Percentiles rank a stretch among this genome's conserved stretches.
phyloP scores from a whole-genome alignment of 768 basidiomycete genomes.

The Cystobasidium onofrii region DNA sequence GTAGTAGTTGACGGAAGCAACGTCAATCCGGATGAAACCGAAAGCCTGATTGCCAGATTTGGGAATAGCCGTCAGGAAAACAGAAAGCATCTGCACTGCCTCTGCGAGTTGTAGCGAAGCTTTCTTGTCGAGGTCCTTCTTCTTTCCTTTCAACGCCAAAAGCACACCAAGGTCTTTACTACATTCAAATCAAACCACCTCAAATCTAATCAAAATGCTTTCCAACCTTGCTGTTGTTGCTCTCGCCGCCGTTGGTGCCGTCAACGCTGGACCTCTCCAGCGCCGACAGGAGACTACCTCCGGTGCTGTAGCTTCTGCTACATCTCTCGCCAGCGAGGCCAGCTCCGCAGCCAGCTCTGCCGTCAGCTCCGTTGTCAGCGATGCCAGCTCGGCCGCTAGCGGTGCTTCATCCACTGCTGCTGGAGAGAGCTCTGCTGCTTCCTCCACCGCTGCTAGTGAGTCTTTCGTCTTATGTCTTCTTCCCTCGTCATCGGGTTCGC shows the following conservation, averaged over 20 bases:
- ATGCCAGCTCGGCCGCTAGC: not conserved
- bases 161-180: not conserved
- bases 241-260: constrained; percentile 11
- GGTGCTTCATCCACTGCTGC: not conserved
- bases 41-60: not conserved
- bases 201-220: constrained; percentile 1
- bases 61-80: not conserved
- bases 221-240: not conserved
- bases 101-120: not conserved
- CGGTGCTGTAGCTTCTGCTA: not conserved
- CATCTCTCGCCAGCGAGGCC: not conserved
- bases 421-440: not conserved
- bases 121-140: not conserved
- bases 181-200: not conserved
- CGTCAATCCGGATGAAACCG: not conserved
- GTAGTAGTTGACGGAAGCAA: not conserved
- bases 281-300: constrained; percentile 4
- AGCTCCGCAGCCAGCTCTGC: not conserved
- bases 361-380: not conserved
- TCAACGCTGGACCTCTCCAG: constrained; percentile 4
- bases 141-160: not conserved
- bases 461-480: not conserved
- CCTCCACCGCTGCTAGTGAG: not conserved
- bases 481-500: not conserved
- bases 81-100: not conserved